These are phyloP conservation scores for Lachnellula willkommii DNA, from an alignment of 2,329 filamentous ascomycete species.

Conservation along the genomic window DNA sequence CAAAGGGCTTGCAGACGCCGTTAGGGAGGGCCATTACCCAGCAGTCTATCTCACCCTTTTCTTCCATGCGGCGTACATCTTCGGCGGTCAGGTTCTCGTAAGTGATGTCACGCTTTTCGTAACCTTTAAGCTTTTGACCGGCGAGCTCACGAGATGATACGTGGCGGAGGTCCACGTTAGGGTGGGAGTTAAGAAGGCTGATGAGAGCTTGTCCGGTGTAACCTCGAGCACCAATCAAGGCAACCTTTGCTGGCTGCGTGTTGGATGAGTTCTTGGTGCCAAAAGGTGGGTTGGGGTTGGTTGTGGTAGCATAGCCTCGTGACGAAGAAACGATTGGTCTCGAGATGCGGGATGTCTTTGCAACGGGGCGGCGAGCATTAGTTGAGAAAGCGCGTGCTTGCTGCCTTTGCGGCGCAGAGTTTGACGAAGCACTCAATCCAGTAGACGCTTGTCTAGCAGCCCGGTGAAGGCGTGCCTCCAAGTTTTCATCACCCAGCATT, in stretches of 20 bases:
- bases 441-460: conserved; percentile 65
- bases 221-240: conserved; percentile 84
- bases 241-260: conserved; percentile 70
- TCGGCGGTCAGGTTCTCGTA: conserved; percentile 89
- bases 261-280: conserved; percentile 86
- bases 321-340: conserved; percentile 22
- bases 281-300: conserved; percentile 85
- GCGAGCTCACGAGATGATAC: conserved; percentile 90
- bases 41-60: conserved; percentile 80
- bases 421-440: conserved; percentile 46
- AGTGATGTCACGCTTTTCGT: conserved; percentile 82
- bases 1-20: conserved; percentile 87
- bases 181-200: conserved; percentile 79
- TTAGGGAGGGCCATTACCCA: conserved; percentile 98
- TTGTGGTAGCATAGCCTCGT: conserved; percentile 56
- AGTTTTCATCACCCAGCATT: conserved; percentile 85
- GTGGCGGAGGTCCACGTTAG: conserved; percentile 81
- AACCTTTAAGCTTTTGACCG: conserved; percentile 81
- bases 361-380: conserved; percentile 38
- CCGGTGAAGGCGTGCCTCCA: conserved; percentile 77
- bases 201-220: conserved; percentile 93
- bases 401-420: conserved; percentile 44
- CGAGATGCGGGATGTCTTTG: conserved; percentile 13
- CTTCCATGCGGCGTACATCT: conserved; percentile 79
- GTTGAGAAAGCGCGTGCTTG: conserved; percentile 67